Base-by-base conservation (phyloP, 768 basidiomycete species). In the Leccinum arenicola region DNA sequence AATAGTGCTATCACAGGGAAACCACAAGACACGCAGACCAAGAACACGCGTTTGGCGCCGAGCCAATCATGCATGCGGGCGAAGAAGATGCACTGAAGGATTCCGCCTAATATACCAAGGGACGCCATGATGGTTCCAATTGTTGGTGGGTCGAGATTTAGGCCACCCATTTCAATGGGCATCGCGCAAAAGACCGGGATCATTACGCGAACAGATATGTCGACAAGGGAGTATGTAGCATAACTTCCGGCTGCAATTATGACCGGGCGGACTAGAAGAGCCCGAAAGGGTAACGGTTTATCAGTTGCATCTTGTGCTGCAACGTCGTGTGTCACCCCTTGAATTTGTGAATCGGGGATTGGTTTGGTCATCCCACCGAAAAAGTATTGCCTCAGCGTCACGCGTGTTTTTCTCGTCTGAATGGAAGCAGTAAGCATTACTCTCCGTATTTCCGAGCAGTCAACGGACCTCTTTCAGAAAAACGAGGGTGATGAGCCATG, bases 1-100 rank as follows among this genome's bases (percentile, higher is more conserved):
- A 81, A 80, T 9, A 78, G 60, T 17, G 70, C 66, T 59, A 78
- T 65, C 43, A 81, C 68, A 1, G 85, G 83, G 19, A 88, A 55
- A 45, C 76, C 78, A 33, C 79, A 72, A 12, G 72, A 70, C 47
- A 86, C 70, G 31, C 85, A 81, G 21, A 68, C 55, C n/a, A 83
- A 68, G 66, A 85, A 90, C 3, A 82, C 71, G 14, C 64, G 76
- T 72, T 84, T 88, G 40, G 85, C 79, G 3, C 90, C 90, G 55
- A 79, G 82, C 7, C 74, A 72, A 43, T 82, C 78, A 55, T 86
- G 77, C 21, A 87, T 72, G 35, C 66, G 72, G 21, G 85, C 78
- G 64, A 90, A 91, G 74, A 83, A 83, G 54, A 84, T 73, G 15
- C 84, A 74, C 69, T 89, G 85, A 63, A 87, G 74, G 14, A 82